Conservation (phyloP, 371 early-diverging fungal genomes). For the Mucor velutinosus region DNA sequence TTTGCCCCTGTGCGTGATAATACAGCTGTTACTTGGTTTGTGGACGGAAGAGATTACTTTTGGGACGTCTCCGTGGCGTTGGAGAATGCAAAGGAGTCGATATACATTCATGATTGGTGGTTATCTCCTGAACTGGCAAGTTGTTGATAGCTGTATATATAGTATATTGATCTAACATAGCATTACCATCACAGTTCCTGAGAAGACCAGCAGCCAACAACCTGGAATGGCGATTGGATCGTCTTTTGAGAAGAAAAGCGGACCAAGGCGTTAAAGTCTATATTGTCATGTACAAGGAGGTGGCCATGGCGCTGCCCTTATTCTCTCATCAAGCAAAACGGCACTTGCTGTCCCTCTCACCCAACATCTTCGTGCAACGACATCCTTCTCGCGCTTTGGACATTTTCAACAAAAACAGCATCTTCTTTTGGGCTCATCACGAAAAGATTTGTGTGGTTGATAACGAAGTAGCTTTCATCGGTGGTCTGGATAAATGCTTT, state of each 20-base stretch:
- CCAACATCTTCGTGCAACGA: conserved; percentile 67
- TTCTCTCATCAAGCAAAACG: conserved; percentile 80
- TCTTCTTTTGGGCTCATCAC: conserved; percentile 80
- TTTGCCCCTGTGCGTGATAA: conserved; percentile 76
- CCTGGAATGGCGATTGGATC: conserved; percentile 77
- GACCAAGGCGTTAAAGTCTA: conserved; percentile 86
- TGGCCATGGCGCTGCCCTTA: conserved; percentile 73
- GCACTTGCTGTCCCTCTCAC: conserved; percentile 58
- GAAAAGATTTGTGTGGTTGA: conserved; percentile 85
- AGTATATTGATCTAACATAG: too few relatives aligned
- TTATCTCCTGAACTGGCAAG: conserved; percentile 42
- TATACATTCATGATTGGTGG: conserved; percentile 96
- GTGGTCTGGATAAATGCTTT: conserved; percentile 89
- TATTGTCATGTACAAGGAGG: conserved; percentile 89
- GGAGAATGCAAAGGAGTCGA: conserved; percentile 70
- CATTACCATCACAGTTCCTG: conserved; percentile 55
- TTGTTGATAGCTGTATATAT: too few relatives aligned
- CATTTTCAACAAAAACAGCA: conserved; percentile 52
- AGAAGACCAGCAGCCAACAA: conserved; percentile 69
- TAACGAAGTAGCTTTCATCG: conserved; percentile 79
- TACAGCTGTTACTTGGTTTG: conserved; percentile 66
- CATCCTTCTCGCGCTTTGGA: conserved; percentile 70
- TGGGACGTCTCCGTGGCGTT: conserved; percentile 78
- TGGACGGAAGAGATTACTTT: conserved; percentile 86
- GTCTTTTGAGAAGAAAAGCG: conserved; percentile 80